Evolutionary conservation across 495 filamentous ascomycete species (phyloP).

Genomic region (Hypomontagnella submonticulosa): DNA sequence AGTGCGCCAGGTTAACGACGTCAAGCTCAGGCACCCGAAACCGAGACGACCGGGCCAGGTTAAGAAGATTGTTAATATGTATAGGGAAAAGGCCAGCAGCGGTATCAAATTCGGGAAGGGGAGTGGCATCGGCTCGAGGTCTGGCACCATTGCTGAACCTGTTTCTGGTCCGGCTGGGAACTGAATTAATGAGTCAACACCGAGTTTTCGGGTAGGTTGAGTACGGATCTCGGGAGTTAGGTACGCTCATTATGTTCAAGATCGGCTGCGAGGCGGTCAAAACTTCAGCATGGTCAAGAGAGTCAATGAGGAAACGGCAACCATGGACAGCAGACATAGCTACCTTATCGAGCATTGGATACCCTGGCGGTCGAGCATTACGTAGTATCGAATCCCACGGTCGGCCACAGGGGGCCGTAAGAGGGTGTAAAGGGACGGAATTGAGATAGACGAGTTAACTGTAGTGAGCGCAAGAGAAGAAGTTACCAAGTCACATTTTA

Average conservation of each 20-base stretch:
- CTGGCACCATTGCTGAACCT: slow-evolving; percentile 4
- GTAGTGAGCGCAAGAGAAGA: slow-evolving; percentile 22
- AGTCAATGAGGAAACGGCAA: slow-evolving; percentile 2
- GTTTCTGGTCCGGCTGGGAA: not conserved
- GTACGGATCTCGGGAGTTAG: not conserved
- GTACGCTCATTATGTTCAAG: not conserved
- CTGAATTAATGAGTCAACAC: not conserved
- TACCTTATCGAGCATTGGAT: slow-evolving; percentile 35
- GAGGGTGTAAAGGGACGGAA: slow-evolving; percentile 10
- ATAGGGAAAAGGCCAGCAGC: slow-evolving; percentile 45
- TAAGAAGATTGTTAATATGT: slow-evolving; percentile 48
- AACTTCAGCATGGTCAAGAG: not conserved
- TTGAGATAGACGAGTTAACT: slow-evolving; percentile 49
- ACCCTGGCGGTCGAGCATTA: slow-evolving; percentile 10
- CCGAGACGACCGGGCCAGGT: slow-evolving; percentile 46
- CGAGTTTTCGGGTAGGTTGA: not conserved
- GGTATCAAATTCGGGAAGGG: slow-evolving; percentile 38
- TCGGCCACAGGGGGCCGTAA: slow-evolving; percentile 21
- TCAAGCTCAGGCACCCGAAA: slow-evolving; percentile 46
- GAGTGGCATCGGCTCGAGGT: slow-evolving; percentile 31
- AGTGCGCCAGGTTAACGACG: slow-evolving; percentile 42
- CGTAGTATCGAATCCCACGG: slow-evolving; percentile 17
- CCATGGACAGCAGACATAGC: slow-evolving; percentile 14
- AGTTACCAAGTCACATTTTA: slow-evolving; percentile 11
- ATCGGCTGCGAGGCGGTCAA: not conserved